Base-by-base conservation (phyloP, 2,329 filamentous ascomycete species). In the Helicocarpus griseus region DNA sequence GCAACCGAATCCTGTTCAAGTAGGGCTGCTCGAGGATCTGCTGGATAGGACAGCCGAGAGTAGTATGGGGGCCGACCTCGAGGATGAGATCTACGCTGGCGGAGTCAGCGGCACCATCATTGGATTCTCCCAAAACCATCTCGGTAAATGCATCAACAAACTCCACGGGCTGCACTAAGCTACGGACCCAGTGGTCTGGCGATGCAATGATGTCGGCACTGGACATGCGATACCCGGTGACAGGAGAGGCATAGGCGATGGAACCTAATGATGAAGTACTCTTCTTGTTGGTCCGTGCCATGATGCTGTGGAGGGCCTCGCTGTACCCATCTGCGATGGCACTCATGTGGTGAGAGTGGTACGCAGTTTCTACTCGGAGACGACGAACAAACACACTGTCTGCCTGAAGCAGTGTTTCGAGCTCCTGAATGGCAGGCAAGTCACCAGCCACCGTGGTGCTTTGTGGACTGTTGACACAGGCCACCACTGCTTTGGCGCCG, bases 381-480 rank as follows among this genome's bases (percentile, higher is more conserved):
- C 44, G 47, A 1, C 61, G 55, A 3, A 54, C 53, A 45, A 65
- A 64, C 1, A 54, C 49, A 0, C 35, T 46, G 7, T 58, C 43
- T 2, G 50, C 45, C 0, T 63, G 53, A 53, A 63, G 31, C 14
- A n/a, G 5, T n/a, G 13, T 36, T 44, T 50, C 31, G 13, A 59
- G 6, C 7, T 59, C 53, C 5, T 61, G 53, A 1, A 70, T 54
- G 2, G 54, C 59, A 2, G 58, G 53, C 0, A 22, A 39, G 22
- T 68, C 62, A 0, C 69, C 69, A n/a, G 64, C 65, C 1, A 73
- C 29, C 0, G 70, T 74, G 1, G 71, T 60, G 31, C 61, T 69
- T 2, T 53, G 49, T 0, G 66, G 66, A 1, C 64, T 66, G 54
- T 73, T 74, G 29, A 67, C 56, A 43, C 69, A 73, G 1, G 68